Conservation (phyloP, 176 grass and related monocot genomes). For the Paspalum vaginatum region DNA sequence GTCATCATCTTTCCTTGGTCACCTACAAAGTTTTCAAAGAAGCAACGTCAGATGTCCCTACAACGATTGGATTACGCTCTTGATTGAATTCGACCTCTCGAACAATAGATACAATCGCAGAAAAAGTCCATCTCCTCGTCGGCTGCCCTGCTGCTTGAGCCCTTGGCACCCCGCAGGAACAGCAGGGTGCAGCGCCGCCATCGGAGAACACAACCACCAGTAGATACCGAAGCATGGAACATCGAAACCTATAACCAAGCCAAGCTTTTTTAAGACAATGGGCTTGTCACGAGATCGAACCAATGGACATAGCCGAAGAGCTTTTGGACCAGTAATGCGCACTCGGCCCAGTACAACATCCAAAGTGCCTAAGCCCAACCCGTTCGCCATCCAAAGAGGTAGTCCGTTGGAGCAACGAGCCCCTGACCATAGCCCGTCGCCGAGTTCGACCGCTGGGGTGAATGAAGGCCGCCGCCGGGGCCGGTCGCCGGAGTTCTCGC, state of each 20-base stretch:
- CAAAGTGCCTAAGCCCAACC: not conserved
- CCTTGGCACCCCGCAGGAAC: too few species aligned
- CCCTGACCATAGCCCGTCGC: not conserved
- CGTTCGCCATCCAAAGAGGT: not conserved
- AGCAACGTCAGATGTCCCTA: not conserved
- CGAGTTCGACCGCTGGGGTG: not conserved
- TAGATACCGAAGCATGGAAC: too few species aligned
- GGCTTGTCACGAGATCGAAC: not conserved
- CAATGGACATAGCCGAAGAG: not conserved
- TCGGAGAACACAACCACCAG: too few species aligned
- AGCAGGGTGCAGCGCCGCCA: too few species aligned
- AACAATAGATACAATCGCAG: too few species aligned
- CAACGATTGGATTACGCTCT: too few species aligned
- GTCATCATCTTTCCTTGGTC: not conserved
- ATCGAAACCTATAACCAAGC: too few species aligned
- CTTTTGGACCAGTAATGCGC: not conserved
- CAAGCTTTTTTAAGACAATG: not conserved
- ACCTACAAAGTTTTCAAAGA: not conserved
- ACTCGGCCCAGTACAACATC: not conserved
- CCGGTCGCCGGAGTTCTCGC: slow-evolving; percentile 2
- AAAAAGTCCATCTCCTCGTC: too few species aligned
- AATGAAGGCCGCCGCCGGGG: slow-evolving; percentile 21
- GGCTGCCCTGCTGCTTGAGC: too few species aligned
- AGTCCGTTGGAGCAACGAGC: too few species aligned
- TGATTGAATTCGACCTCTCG: too few species aligned